Percentiles rank a stretch among this genome's conserved stretches.
phyloP scores from a whole-genome alignment of 805 yeast species.

The Komagataella pseudopastoris region DNA sequence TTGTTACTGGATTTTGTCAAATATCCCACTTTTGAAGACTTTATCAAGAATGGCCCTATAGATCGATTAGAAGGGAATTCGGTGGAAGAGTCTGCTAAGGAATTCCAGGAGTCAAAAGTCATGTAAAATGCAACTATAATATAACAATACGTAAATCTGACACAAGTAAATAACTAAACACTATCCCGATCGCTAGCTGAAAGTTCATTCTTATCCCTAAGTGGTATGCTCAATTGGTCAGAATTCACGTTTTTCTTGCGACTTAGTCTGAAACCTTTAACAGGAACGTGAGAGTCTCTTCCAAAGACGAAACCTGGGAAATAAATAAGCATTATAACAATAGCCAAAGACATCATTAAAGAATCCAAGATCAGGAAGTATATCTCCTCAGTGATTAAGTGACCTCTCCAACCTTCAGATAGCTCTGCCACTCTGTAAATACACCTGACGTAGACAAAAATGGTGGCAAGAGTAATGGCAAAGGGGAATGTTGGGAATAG shows the following conservation, averaged over 20 bases:
- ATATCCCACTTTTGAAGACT: not conserved
- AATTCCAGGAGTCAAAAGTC: not conserved
- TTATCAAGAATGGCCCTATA: not conserved
- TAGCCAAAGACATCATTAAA: slow-evolving; percentile 42
- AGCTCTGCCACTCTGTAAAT: slow-evolving; percentile 64
- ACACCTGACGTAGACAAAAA: slow-evolving; percentile 52
- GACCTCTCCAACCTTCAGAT: slow-evolving; percentile 60
- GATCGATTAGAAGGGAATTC: not conserved
- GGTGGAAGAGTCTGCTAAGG: not conserved
- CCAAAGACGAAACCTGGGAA: slow-evolving; percentile 54
- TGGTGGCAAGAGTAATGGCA: slow-evolving; percentile 30
- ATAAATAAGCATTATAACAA: slow-evolving; percentile 30
- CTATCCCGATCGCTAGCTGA: not conserved
- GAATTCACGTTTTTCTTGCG: not conserved
- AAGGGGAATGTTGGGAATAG: slow-evolving; percentile 29
- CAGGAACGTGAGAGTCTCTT: slow-evolving; percentile 1
- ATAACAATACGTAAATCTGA: too few species aligned
- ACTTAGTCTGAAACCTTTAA: slow-evolving; percentile 2
- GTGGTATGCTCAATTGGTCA: not conserved
- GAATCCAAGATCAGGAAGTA: slow-evolving; percentile 51
- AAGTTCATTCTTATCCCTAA: not conserved
- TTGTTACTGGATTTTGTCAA: not conserved
- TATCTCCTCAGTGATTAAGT: slow-evolving; percentile 43
- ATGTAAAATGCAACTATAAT: not conserved
- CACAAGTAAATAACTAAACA: not conserved